Conservation (phyloP, 2,329 filamentous ascomycete genomes). For the Penicillium digitatum region DNA sequence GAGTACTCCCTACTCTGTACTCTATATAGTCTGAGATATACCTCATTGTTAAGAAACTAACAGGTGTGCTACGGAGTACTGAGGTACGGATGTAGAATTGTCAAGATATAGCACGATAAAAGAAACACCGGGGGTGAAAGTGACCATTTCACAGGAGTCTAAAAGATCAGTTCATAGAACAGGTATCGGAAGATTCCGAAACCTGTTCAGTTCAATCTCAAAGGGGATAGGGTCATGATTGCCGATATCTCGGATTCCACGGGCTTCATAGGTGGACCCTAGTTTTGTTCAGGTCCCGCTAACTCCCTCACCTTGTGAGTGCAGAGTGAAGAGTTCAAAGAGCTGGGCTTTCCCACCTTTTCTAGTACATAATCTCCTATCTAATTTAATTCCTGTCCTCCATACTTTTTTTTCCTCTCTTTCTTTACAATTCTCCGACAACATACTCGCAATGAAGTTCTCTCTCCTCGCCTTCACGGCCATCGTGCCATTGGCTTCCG, state of each 20-base stretch:
- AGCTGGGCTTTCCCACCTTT: neutral
- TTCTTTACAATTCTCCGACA: neutral
- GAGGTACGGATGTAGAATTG: too few relatives aligned
- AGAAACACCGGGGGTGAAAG: neutral
- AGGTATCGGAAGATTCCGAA: neutral
- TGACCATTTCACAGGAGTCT: neutral
- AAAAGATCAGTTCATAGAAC: neutral
- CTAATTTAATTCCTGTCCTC: neutral
- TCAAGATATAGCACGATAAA: neutral
- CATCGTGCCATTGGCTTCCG: slow-evolving; percentile 46
- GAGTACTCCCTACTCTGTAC: too few relatives aligned
- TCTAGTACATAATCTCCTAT: neutral
- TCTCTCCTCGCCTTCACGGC: slow-evolving; percentile 37
- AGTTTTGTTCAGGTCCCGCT: neutral
- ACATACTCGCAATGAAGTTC: slow-evolving; percentile 28
- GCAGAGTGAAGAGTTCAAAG: neutral
- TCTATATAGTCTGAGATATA: neutral
- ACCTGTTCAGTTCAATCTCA: neutral
- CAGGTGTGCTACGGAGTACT: fast-evolving
- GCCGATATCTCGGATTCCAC: neutral
- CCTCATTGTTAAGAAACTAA: neutral
- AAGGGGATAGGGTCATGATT: neutral
- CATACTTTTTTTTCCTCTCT: neutral
- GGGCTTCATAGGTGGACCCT: neutral
- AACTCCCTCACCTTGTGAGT: neutral